Conservation (phyloP, 495 filamentous ascomycete species). For the Xylaria intraflava region DNA sequence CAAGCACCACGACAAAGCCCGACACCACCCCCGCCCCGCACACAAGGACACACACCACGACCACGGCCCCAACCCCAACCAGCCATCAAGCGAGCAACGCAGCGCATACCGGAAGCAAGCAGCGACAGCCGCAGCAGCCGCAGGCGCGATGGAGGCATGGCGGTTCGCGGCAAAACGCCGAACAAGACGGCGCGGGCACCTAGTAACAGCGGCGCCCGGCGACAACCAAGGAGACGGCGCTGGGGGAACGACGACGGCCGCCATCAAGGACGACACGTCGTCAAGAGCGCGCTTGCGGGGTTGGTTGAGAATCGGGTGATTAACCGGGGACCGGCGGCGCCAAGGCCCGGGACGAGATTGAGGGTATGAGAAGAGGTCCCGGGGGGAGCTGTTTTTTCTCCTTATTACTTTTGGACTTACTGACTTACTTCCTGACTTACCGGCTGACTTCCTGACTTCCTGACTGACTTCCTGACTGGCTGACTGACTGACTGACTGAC, state of each 20-base stretch:
- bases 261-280: background rate
- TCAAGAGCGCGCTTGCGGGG: constrained; percentile 11
- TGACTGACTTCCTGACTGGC: too few relatives aligned
- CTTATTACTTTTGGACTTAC: too few relatives aligned
- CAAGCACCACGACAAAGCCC: background rate
- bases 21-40: background rate
- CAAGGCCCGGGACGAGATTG: background rate
- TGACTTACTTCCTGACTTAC: too few relatives aligned
- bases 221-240: constrained; percentile 9
- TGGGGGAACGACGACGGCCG: background rate
- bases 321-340: constrained; percentile 6
- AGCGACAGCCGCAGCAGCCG: constrained; percentile 6
- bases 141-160: constrained; percentile 11
- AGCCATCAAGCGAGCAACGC: background rate
- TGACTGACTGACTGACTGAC: too few relatives aligned
- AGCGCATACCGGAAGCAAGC: constrained; percentile 5
- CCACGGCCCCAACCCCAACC: background rate
- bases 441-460: too few relatives aligned
- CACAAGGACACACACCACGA: background rate
- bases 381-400: too few relatives aligned
- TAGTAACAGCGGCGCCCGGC: constrained; percentile 11
- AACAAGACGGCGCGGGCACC: background rate
- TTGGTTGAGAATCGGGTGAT: constrained; percentile 13
- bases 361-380: too few relatives aligned
- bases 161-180: constrained; percentile 7